phyloP scores from a whole-genome alignment of 176 grass and related monocot species.

The Lolium multiflorum region DNA sequence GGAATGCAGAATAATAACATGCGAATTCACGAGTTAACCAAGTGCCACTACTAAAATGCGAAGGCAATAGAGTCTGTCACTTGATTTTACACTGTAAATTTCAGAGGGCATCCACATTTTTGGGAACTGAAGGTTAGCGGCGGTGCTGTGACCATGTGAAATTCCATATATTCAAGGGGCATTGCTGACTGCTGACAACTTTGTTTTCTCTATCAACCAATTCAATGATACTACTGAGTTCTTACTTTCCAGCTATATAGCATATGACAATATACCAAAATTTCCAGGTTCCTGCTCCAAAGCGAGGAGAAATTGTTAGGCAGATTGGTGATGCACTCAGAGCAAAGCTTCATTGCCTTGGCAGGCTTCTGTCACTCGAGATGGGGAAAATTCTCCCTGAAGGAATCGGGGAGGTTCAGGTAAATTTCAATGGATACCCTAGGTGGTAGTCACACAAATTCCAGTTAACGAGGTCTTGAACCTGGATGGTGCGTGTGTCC shows the following conservation, averaged over 20 bases:
- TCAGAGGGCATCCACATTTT: not conserved
- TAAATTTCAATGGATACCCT: conserved; percentile 38
- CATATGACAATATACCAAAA: not conserved
- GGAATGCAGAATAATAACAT: not conserved
- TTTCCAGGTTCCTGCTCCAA: conserved; percentile 79
- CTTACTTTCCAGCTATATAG: not conserved
- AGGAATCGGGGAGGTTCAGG: conserved; percentile 99
- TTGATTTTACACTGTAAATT: conserved; percentile 15
- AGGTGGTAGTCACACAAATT: not conserved
- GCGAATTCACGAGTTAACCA: not conserved
- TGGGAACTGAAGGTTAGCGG: not conserved
- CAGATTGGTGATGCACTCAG: conserved; percentile 97
- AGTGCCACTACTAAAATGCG: not conserved
- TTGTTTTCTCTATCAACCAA: conserved; percentile 11
- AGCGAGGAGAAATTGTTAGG: conserved; percentile 97
- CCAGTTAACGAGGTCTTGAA: not conserved
- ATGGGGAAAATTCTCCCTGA: conserved; percentile 99
- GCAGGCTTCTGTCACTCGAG: conserved; percentile 93
- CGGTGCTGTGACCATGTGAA: not conserved
- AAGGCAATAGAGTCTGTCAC: not conserved
- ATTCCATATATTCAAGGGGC: not conserved
- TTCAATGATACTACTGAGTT: not conserved
- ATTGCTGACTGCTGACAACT: not conserved
- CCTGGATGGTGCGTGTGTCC: not conserved
- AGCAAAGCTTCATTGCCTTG: conserved; percentile 83